These are phyloP conservation scores for Fusarium duplospermum DNA, from an alignment of 2,329 filamentous ascomycete genomes.

Conservation along the genomic window DNA sequence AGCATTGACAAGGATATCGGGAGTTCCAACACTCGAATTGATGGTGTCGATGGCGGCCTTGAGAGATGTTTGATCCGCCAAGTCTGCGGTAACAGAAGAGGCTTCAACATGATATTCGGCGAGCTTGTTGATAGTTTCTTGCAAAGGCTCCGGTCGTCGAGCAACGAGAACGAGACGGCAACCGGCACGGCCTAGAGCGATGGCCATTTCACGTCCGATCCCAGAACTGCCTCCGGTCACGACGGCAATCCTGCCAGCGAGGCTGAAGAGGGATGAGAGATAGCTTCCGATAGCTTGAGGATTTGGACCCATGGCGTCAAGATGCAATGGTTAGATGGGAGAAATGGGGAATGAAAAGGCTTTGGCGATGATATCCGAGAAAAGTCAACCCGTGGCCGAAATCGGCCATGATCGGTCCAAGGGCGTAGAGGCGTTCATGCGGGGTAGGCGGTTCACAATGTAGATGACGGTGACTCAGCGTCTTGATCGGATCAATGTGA, in stretches of 20 bases:
- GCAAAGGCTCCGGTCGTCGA: slow-evolving; percentile 39
- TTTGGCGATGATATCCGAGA: not conserved
- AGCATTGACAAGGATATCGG: slow-evolving; percentile 50
- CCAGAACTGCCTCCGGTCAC: slow-evolving; percentile 51
- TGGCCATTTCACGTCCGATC: slow-evolving; percentile 49
- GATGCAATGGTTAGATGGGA: not conserved
- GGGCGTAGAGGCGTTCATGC: not conserved
- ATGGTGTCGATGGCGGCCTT: slow-evolving; percentile 35
- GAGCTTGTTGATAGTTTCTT: slow-evolving; percentile 40
- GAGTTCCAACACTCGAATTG: slow-evolving; percentile 35
- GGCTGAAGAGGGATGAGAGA: slow-evolving; percentile 46
- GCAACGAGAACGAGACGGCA: slow-evolving; percentile 48
- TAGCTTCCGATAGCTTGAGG: slow-evolving; percentile 30
- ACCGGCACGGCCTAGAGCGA: slow-evolving; percentile 45
- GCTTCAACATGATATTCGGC: slow-evolving; percentile 41
- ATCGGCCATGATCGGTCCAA: not conserved
- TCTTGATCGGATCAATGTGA: not conserved
- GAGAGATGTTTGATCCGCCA: slow-evolving; percentile 29
- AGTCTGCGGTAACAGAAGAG: slow-evolving; percentile 31
- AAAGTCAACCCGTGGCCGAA: not conserved
- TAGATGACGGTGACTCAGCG: not conserved
- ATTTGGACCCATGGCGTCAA: slow-evolving; percentile 18
- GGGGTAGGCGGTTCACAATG: not conserved
- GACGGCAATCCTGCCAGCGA: slow-evolving; percentile 46
- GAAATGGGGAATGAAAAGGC: too few relatives aligned